Conservation (phyloP, 176 grass and related monocot species). For the Oryza brachyantha region DNA sequence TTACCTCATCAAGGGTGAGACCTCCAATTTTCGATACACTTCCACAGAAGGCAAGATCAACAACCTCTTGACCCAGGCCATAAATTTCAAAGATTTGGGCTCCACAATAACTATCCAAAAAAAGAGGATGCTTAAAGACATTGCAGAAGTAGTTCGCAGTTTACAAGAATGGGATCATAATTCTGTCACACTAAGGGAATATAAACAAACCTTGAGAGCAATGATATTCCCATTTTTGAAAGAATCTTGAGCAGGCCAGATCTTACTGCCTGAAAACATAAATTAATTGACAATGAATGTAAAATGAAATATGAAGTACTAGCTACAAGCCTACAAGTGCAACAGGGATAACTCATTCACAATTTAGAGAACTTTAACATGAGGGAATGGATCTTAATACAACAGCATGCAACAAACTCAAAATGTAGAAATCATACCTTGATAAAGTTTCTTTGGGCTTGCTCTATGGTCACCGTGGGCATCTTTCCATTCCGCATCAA, state of each 20-base stretch:
- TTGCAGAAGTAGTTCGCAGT: slow-evolving; percentile 27
- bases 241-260: slow-evolving; percentile 97
- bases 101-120: slow-evolving; percentile 84
- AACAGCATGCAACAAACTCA: slow-evolving; percentile 20
- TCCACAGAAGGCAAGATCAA: slow-evolving; percentile 95
- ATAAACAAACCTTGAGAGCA: slow-evolving; percentile 96
- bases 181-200: slow-evolving; percentile 10
- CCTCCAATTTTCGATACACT: slow-evolving; percentile 99
- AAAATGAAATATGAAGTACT: slow-evolving; percentile 23
- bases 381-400: neutral
- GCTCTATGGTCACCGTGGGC: slow-evolving; percentile 97
- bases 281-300: slow-evolving; percentile 18
- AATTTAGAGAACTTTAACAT: neutral
- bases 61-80: slow-evolving; percentile 95
- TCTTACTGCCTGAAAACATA: slow-evolving; percentile 86
- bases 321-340: neutral
- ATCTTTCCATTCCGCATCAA: slow-evolving; percentile 99
- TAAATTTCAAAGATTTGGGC: slow-evolving; percentile 99
- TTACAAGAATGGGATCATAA: slow-evolving; percentile 11
- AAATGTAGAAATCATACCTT: slow-evolving; percentile 60
- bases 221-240: slow-evolving; percentile 99
- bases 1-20: slow-evolving; percentile 96
- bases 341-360: neutral
- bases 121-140: slow-evolving; percentile 35
- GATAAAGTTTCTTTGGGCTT: slow-evolving; percentile 98